These are phyloP conservation scores for Venturia pyrina DNA, from an alignment of 2,329 filamentous ascomycete genomes.

Conservation along the genomic window DNA sequence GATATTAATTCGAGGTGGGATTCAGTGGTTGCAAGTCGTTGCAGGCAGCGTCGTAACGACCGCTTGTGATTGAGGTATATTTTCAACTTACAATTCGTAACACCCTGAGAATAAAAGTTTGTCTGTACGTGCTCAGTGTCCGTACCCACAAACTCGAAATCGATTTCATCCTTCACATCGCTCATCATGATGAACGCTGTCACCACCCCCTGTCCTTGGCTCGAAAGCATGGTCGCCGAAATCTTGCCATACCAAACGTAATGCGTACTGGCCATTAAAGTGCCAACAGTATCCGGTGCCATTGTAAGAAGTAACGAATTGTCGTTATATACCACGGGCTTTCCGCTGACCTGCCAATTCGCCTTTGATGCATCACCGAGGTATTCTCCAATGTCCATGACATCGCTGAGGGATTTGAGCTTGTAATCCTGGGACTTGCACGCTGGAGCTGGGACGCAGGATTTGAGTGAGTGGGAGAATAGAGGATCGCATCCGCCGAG, in stretches of 20 bases:
- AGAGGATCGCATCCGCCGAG: slow-evolving; percentile 88
- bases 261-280: slow-evolving; percentile 69
- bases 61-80: background rate
- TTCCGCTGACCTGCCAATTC: slow-evolving; percentile 85
- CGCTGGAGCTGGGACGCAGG: slow-evolving; percentile 74
- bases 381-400: slow-evolving; percentile 68
- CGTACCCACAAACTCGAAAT: slow-evolving; percentile 86
- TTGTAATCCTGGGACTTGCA: slow-evolving; percentile 67
- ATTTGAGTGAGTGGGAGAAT: slow-evolving; percentile 71
- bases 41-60: background rate
- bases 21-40: no score
- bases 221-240: slow-evolving; percentile 74
- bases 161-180: slow-evolving; percentile 96
- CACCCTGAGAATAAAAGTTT: slow-evolving; percentile 95
- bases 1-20: no score
- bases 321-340: slow-evolving; percentile 56
- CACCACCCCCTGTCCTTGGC: slow-evolving; percentile 79
- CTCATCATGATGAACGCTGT: slow-evolving; percentile 93
- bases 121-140: slow-evolving; percentile 73
- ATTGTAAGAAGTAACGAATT: slow-evolving; percentile 72
- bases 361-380: slow-evolving; percentile 69
- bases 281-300: slow-evolving; percentile 75
- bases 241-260: slow-evolving; percentile 98
- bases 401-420: slow-evolving; percentile 61
- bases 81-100: slow-evolving; percentile 66